These are phyloP conservation scores for Boletellus emodensis DNA, from an alignment of 768 basidiomycete species.

Conservation along the genomic window DNA sequence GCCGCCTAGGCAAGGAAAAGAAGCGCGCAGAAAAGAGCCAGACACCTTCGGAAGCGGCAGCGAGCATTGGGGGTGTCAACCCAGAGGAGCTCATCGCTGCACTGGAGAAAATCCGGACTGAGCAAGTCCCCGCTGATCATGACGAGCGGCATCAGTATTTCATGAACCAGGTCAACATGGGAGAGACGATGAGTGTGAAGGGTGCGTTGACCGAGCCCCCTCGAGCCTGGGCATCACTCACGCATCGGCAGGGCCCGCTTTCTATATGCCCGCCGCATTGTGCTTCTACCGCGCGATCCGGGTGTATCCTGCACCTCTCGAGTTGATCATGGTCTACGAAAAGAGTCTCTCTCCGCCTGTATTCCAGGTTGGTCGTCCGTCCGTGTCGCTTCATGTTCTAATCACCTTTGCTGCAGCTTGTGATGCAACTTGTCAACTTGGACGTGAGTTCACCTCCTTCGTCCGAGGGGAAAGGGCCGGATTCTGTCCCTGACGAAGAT, in stretches of 20 bases:
- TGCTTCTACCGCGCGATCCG: constrained; percentile 91
- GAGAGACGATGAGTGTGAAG: constrained; percentile 75
- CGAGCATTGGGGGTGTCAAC: constrained; percentile 30
- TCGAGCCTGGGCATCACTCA: constrained; percentile 1
- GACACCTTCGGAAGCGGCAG: constrained; percentile 37
- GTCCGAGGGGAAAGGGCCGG: constrained; percentile 24
- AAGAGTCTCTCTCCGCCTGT: constrained; percentile 79
- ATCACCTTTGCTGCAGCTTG: constrained; percentile 39
- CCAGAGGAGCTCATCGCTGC: constrained; percentile 59
- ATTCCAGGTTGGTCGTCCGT: constrained; percentile 56
- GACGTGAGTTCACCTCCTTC: constrained; percentile 75
- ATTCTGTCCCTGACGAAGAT: constrained; percentile 44
- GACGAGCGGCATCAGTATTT: constrained; percentile 87
- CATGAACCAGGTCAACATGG: constrained; percentile 83
- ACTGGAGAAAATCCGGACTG: constrained; percentile 62
- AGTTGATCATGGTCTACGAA: constrained; percentile 93
- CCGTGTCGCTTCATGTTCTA: background rate
- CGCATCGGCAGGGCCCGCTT: constrained; percentile 60
- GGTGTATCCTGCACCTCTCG: constrained; percentile 92
- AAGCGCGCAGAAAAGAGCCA: constrained; percentile 78
- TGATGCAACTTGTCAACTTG: constrained; percentile 82
- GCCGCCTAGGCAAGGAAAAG: constrained; percentile 76
- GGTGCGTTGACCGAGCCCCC: constrained; percentile 40
- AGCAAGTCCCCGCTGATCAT: constrained; percentile 61
- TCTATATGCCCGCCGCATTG: constrained; percentile 76